Evolutionary conservation across 306 rosid genomes (phyloP).

Genomic region (Dalbergia oliveri): DNA sequence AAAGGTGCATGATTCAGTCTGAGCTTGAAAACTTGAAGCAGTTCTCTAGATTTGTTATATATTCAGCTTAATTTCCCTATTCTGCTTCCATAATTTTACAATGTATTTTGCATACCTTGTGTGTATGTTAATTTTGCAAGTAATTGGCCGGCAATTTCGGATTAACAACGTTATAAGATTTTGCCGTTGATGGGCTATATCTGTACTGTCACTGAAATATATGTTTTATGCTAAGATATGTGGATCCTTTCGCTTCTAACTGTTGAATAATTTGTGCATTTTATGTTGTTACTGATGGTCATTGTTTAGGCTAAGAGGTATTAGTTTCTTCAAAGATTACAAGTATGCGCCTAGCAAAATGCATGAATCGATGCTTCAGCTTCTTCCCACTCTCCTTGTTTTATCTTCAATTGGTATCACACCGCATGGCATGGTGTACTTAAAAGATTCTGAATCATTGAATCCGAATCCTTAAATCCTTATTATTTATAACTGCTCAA

Average conservation of each 20-base stretch:
- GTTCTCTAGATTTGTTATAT: not conserved
- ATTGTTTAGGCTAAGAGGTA: no score
- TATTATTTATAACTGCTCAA: no score
- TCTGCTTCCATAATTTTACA: not conserved
- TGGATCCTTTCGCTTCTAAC: not conserved
- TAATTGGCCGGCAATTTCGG: not conserved
- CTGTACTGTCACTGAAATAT: not conserved
- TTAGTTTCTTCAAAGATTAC: no score
- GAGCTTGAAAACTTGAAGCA: not conserved
- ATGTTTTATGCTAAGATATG: not conserved
- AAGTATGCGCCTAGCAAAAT: no score
- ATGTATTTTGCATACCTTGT: not conserved
- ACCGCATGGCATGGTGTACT: no score
- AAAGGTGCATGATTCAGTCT: conserved; percentile 4
- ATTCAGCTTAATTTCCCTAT: not conserved
- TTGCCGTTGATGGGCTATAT: not conserved
- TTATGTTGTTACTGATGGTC: no score
- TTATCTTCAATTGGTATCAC: not conserved
- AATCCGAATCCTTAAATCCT: no score
- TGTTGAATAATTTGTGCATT: not conserved
- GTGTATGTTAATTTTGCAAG: not conserved
- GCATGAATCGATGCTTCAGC: not conserved
- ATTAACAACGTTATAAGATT: not conserved
- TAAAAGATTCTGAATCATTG: no score
- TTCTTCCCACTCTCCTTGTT: not conserved